Conservation (phyloP, 495 filamentous ascomycete species). For the Aspergillus avenaceus region DNA sequence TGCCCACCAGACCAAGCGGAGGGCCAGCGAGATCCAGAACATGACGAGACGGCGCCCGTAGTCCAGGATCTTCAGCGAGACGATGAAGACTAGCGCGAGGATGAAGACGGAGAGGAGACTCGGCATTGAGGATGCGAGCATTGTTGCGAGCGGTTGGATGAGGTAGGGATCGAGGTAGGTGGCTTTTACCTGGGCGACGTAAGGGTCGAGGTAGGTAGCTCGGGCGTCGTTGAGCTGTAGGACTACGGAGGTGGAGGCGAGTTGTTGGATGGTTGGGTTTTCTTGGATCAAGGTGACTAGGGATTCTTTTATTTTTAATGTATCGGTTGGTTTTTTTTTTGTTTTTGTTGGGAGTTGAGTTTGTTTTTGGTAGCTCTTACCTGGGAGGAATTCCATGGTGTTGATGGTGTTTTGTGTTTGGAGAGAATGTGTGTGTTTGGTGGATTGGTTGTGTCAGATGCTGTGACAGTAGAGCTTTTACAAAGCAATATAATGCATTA, state of each 20-base stretch:
- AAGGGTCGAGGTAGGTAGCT: slow-evolving; percentile 5
- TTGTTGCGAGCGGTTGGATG: slow-evolving; percentile 36
- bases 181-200: slow-evolving; percentile 26
- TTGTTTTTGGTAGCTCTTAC: slow-evolving; percentile 6
- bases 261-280: slow-evolving; percentile 26
- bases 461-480: too few species aligned
- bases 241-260: slow-evolving; percentile 11
- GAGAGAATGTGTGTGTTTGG: not conserved
- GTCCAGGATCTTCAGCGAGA: slow-evolving; percentile 64
- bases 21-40: slow-evolving; percentile 64
- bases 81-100: slow-evolving; percentile 51
- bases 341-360: not conserved
- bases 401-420: not conserved
- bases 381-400: slow-evolving; percentile 24
- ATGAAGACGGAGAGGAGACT: slow-evolving; percentile 59
- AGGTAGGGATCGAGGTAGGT: slow-evolving; percentile 40
- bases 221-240: slow-evolving; percentile 6
- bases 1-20: slow-evolving; percentile 58
- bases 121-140: slow-evolving; percentile 49
- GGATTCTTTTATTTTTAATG: slow-evolving; percentile 7
- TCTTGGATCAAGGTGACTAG: slow-evolving; percentile 7
- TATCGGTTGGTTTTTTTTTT: not conserved
- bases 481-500: too few species aligned
- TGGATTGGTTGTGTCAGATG: too few species aligned
- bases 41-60: slow-evolving; percentile 63